Base-by-base conservation (phyloP, 169 alveolate genomes). In the Cryptosporidium muris region DNA sequence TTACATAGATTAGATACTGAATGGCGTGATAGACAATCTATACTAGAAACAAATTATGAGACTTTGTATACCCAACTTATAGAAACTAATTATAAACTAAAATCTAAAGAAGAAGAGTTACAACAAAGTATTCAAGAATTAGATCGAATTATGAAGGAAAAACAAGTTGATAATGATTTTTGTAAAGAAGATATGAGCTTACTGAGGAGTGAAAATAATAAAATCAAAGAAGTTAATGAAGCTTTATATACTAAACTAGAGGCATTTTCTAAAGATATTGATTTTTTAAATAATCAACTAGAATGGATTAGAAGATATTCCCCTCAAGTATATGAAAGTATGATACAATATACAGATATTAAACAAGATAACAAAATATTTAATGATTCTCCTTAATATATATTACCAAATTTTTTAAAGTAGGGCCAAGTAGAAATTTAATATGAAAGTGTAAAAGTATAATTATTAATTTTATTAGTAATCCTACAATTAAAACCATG, bases 261-360 rank as follows among this genome's bases (percentile, higher is more conserved):
- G 11, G 85, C 85, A 0, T 74, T 74, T 52, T 74, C 68, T 1
- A 53, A 68, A 74, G 85, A 74, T 11, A 74, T 74, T 16, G 85
- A 74, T 38, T 12, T 74, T 48, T 45, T 74, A 3, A 74, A 74
- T 12, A 38, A 74, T 36, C 85, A 74, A 51, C 68, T 74, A 11
- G 85, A 74, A 12, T 74, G 85, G 85, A 47, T 74, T 8, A 56
- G 85, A 49, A 74, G 85, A 60, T 74, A 56, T n/a, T 74, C 85
- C 14, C 85, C 85, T n/a, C 74, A 74, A 47, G 67, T 54, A 14
- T 74, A 74, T n/a, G 67, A 74, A 6, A 42, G 74, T 11, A 74
- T 74, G 85, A 54, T 74, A 38, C 74, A 74, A 43, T 58, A 74
- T n/a, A 45, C 85, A 3, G 38, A 58, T 49, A 52, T 43, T 8